Evolutionary conservation across 192 early-diverging fungal species (phyloP), one percentile per base, ranked within the genome.

Genomic region (Linnemannia hyalina): DNA sequence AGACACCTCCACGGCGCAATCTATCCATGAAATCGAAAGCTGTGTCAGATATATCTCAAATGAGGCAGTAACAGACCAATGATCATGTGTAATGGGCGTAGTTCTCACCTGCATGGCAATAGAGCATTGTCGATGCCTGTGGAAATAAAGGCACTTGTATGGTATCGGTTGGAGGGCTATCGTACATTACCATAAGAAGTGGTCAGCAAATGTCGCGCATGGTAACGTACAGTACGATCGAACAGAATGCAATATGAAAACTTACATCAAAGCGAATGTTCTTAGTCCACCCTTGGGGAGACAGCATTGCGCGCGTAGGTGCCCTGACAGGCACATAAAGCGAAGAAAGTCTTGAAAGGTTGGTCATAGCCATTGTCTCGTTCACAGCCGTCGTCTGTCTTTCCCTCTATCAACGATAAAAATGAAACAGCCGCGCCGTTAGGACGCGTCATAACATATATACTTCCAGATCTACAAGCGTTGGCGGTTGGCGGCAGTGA

Each of bases 61-160:
- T 26, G 4, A 35, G 5, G 47, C 15, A 4, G 26, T 42, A 20
- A 46, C 10, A 46, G 7, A 54, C 42, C 22, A 44, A 46, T 76
- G 57, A 32, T 60, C 2, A 26, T 3, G 15, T 4, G 26, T 2
- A 26, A 65, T 11, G 26, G 13, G 3, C 0, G 10, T 16, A 0
- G 4, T 22, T 20, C 8, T 73, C 88, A 88, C 87, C 91, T 88
- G 73, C 88, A 91, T 18, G 90, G 81, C 0, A 91, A 60, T 4
- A 88, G 79, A 0, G 82, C 83, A 8, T 89, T 89, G 74, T 93
- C 92, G 18, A 92, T 91, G 18, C 88, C 92, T 0, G 91, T 81
- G 6, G 92, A 90, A 38, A 92, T 77, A 47, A 92, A 78, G 0
- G 91, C 88, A 68, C 92, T 93, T 15, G 92, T 90, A 68, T 93